phyloP scores from a whole-genome alignment of 2,329 filamentous ascomycete species.

The Talaromyces funiculosus region DNA sequence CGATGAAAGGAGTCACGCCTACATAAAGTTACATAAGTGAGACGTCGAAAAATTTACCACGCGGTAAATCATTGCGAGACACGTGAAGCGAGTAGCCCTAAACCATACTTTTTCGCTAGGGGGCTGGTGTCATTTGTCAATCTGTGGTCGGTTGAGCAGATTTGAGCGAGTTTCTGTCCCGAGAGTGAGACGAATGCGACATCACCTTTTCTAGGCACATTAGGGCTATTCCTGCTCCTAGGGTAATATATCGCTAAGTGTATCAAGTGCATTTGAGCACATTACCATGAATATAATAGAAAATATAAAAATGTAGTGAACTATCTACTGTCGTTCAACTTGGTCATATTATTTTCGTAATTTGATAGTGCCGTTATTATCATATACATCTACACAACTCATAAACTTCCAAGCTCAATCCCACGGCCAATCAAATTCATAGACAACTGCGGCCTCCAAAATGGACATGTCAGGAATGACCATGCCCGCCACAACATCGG shows the following conservation, averaged over 20 bases:
- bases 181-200: not conserved
- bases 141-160: not conserved
- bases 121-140: not conserved
- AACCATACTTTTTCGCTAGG: not conserved
- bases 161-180: not conserved
- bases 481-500: conserved; percentile 9
- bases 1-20: not conserved
- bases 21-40: not conserved
- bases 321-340: not conserved
- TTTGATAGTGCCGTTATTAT: no score
- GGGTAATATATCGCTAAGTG: not conserved
- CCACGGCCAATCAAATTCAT: no score
- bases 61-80: not conserved
- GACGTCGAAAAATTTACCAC: not conserved
- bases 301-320: no score
- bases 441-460: not conserved
- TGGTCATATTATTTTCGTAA: not conserved
- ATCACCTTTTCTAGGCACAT: not conserved
- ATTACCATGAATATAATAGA: not conserved
- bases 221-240: not conserved
- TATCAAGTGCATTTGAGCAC: conserved; percentile 16
- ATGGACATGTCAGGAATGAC: conserved; percentile 9
- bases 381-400: not conserved
- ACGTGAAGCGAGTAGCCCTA: not conserved
- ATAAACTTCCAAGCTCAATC: no score